Percentiles rank a stretch among this genome's conserved stretches.
Conservation (phyloP, 202 grass and related monocot species). For the Zizania palustris region DNA sequence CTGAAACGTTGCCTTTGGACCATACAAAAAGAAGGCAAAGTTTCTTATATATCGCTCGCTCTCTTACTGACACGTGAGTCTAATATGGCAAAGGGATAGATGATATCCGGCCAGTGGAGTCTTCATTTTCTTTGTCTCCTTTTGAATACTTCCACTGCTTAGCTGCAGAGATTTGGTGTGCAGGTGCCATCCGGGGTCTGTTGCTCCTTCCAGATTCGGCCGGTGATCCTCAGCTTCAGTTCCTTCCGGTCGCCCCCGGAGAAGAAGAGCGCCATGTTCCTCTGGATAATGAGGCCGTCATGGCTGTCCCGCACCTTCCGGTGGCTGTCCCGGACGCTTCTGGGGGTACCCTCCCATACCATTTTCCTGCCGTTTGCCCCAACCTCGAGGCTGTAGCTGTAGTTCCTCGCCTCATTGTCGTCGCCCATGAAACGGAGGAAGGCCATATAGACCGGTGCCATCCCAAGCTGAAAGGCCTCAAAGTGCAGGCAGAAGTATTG, state of each 20-base stretch:
- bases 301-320: slow-evolving; percentile 81
- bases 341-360: slow-evolving; percentile 83
- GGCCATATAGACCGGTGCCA: slow-evolving; percentile 82
- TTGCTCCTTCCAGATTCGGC: slow-evolving; percentile 84
- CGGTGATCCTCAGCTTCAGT: slow-evolving; percentile 77
- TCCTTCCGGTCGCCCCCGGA: slow-evolving; percentile 72
- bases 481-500: slow-evolving; percentile 95
- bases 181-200: slow-evolving; percentile 61
- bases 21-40: background rate
- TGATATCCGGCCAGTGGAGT: slow-evolving; percentile 1
- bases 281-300: slow-evolving; percentile 82
- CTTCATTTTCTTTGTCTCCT: background rate
- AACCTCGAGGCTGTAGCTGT: slow-evolving; percentile 85
- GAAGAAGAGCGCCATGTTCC: slow-evolving; percentile 93
- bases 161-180: slow-evolving; percentile 67
- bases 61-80: too few species aligned
- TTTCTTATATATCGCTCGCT: too few species aligned
- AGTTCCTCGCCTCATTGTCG: slow-evolving; percentile 77
- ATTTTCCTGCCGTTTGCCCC: slow-evolving; percentile 78
- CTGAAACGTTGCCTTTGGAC: slow-evolving; percentile 30
- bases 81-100: slow-evolving; percentile 13
- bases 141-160: slow-evolving; percentile 21
- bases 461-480: slow-evolving; percentile 85
- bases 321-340: slow-evolving; percentile 84
- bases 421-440: slow-evolving; percentile 94